These are phyloP conservation scores for Grigorovia yakushimaensis DNA, from an alignment of 805 yeast genomes.

Conservation along the genomic window DNA sequence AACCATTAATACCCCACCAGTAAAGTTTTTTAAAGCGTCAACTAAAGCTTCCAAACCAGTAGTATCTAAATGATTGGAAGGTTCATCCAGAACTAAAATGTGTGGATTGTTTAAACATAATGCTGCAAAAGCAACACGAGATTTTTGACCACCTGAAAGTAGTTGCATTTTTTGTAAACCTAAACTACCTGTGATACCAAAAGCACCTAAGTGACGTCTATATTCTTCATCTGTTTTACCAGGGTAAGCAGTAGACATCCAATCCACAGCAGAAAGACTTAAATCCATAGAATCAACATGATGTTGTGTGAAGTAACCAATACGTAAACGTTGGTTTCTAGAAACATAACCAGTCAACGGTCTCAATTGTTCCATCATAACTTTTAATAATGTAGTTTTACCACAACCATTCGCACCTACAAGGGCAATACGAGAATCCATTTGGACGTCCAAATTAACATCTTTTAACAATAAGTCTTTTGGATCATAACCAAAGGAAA, in stretches of 20 bases:
- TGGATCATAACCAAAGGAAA: slow-evolving; percentile 74
- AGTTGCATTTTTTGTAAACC: slow-evolving; percentile 85
- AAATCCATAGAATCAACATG: slow-evolving; percentile 97
- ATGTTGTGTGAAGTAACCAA: slow-evolving; percentile 97
- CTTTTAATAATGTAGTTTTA: slow-evolving; percentile 87
- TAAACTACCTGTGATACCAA: slow-evolving; percentile 91
- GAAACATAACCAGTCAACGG: slow-evolving; percentile 76
- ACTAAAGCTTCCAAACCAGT: slow-evolving; percentile 94
- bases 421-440: slow-evolving; percentile 90
- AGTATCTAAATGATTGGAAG: slow-evolving; percentile 96
- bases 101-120: slow-evolving; percentile 86
- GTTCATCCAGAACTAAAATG: slow-evolving; percentile 88
- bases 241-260: slow-evolving; percentile 86
- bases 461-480: slow-evolving; percentile 53
- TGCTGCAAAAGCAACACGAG: slow-evolving; percentile 96
- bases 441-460: slow-evolving; percentile 82
- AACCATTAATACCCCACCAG: slow-evolving; percentile 96
- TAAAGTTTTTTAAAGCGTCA: slow-evolving; percentile 75
- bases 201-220: slow-evolving; percentile 91
- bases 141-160: slow-evolving; percentile 96
- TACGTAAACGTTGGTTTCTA: slow-evolving; percentile 75
- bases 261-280: slow-evolving; percentile 72
- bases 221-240: slow-evolving; percentile 95
- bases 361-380: slow-evolving; percentile 64
- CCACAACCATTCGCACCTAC: slow-evolving; percentile 99